Evolutionary conservation across 2,329 filamentous ascomycete species (phyloP).

Genomic region (Akanthomyces muscarius): DNA sequence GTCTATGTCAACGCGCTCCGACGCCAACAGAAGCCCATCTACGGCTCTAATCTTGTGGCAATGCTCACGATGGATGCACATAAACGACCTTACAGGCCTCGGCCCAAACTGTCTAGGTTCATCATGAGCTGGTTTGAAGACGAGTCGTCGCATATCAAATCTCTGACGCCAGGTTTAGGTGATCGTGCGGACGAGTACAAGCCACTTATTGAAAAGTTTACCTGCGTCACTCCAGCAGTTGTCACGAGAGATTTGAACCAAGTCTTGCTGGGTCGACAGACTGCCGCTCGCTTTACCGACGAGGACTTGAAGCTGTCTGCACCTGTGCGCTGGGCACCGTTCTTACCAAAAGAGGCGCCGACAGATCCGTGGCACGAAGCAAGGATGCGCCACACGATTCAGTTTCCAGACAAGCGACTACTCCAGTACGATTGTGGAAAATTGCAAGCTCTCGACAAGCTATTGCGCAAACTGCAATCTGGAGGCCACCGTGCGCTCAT

Average conservation of each 20-base stretch:
- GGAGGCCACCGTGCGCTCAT: conserved; percentile 92
- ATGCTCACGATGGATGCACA: conserved; percentile 63
- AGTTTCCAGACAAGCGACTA: conserved; percentile 94
- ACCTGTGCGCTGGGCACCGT: conserved; percentile 53
- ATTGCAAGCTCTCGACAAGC: conserved; percentile 79
- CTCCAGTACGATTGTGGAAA: conserved; percentile 98
- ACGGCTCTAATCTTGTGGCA: conserved; percentile 74
- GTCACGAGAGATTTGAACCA: conserved; percentile 73
- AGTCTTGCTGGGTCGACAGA: conserved; percentile 60
- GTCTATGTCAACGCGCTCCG: conserved; percentile 78
- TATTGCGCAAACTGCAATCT: conserved; percentile 81
- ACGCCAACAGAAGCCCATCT: conserved; percentile 75
- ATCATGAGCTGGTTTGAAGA: conserved; percentile 73
- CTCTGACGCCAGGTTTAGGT: conserved; percentile 70
- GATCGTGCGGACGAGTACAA: conserved; percentile 70
- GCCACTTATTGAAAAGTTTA: conserved; percentile 77
- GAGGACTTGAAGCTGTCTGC: conserved; percentile 54
- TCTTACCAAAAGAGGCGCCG: conserved; percentile 51
- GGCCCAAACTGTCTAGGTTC: conserved; percentile 57
- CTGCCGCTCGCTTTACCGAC: conserved; percentile 54
- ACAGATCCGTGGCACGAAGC: conserved; percentile 89
- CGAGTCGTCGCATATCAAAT: conserved; percentile 58
- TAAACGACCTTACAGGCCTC: conserved; percentile 54
- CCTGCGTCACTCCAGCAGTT: conserved; percentile 85
- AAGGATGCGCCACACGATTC: conserved; percentile 87